Percentiles rank a stretch among this genome's conserved stretches.
Evolutionary conservation across 495 filamentous ascomycete genomes (phyloP).

Genomic region (Darksidea phi): DNA sequence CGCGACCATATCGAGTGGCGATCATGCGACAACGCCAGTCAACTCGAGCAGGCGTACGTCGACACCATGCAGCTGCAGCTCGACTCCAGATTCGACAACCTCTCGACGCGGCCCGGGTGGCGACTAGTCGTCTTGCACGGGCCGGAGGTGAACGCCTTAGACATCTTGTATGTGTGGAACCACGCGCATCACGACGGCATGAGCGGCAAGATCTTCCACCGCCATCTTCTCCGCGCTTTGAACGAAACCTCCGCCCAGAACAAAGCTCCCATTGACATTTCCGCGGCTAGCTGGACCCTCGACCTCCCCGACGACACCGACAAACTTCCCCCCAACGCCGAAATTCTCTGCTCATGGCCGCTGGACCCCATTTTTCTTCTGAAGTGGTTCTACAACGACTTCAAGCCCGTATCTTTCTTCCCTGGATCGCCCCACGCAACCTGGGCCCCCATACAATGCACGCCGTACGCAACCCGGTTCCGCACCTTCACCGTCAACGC

Average conservation of each 20-base stretch:
- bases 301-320: slow-evolving; percentile 7
- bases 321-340: no score
- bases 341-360: no score
- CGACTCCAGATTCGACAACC: slow-evolving; percentile 12
- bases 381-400: no score
- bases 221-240: slow-evolving; percentile 8
- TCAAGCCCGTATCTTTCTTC: no score
- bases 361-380: no score
- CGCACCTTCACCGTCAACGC: no score
- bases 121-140: slow-evolving; percentile 17
- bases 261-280: not conserved
- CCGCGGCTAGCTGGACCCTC: slow-evolving; percentile 8
- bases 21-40: not conserved
- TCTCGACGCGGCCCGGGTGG: slow-evolving; percentile 22
- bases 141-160: not conserved
- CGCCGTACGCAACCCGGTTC: no score
- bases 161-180: slow-evolving; percentile 25
- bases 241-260: slow-evolving; percentile 3
- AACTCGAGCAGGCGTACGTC: slow-evolving; percentile 1
- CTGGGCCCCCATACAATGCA: no score
- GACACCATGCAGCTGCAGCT: slow-evolving; percentile 17
- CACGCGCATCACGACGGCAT: slow-evolving; percentile 25
- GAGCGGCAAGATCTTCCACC: slow-evolving; percentile 25
- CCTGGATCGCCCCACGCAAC: no score
- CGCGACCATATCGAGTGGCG: slow-evolving; percentile 20